These are phyloP conservation scores for Trifolium pratense DNA, from an alignment of 306 rosid species.

Conservation along the genomic window DNA sequence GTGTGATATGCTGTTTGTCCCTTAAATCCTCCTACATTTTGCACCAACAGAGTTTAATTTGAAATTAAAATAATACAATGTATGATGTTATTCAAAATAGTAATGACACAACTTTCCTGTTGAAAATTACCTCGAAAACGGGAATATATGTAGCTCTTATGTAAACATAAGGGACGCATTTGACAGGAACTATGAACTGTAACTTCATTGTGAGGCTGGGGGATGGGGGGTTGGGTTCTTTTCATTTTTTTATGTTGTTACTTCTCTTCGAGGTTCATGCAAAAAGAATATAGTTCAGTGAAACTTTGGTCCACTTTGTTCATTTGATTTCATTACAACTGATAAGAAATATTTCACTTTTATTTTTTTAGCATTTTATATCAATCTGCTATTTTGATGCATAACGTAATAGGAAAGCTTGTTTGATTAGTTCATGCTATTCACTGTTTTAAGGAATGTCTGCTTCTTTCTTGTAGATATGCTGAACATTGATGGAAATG, in stretches of 20 bases:
- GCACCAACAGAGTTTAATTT: conserved; percentile 18
- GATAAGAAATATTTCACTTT: conserved; percentile 20
- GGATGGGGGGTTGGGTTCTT: background rate
- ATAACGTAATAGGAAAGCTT: conserved; percentile 20
- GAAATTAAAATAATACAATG: conserved; percentile 32
- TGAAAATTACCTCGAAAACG: conserved; percentile 27
- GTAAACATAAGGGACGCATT: conserved; percentile 7
- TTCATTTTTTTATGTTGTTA: background rate
- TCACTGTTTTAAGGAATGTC: conserved; percentile 35
- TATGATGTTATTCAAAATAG: conserved; percentile 28
- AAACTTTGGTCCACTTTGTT: conserved; percentile 22
- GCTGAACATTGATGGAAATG: conserved; percentile 60
- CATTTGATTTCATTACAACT: conserved; percentile 33
- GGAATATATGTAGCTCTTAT: conserved; percentile 25
- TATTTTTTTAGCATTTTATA: conserved; percentile 32
- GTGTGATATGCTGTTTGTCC: conserved; percentile 1
- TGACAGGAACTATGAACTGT: conserved; percentile 17
- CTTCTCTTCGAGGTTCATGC: conserved; percentile 24
- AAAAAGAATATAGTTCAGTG: conserved; percentile 18
- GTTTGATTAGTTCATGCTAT: conserved; percentile 19
- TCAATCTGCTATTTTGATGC: conserved; percentile 9
- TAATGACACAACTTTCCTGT: conserved; percentile 24
- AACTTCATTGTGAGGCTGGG: background rate
- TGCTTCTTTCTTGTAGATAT: conserved; percentile 50
- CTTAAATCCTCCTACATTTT: conserved; percentile 27